phyloP scores from a whole-genome alignment of 352 stramenopile species.

The Pythium angustatum region DNA sequence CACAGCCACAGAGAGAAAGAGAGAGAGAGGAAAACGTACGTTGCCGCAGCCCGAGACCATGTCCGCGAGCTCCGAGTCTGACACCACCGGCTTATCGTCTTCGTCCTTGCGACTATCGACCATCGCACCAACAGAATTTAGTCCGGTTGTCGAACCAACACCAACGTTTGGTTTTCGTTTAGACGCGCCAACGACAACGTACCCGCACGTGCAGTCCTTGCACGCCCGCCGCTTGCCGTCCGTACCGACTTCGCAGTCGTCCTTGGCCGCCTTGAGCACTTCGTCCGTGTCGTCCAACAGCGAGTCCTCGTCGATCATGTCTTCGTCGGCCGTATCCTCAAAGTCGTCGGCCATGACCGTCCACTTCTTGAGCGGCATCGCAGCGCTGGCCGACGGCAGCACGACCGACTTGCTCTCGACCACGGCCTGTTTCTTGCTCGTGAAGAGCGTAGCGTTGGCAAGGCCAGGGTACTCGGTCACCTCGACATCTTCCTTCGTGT shows the following conservation, averaged over 20 bases:
- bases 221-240: slow-evolving; percentile 92
- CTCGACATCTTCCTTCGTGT: slow-evolving; percentile 37
- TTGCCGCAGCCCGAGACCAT: slow-evolving; percentile 86
- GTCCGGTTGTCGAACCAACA: neutral
- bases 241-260: slow-evolving; percentile 76
- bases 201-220: slow-evolving; percentile 98
- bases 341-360: slow-evolving; percentile 70
- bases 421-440: slow-evolving; percentile 66
- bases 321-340: slow-evolving; percentile 41
- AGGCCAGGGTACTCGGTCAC: slow-evolving; percentile 49
- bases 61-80: slow-evolving; percentile 67
- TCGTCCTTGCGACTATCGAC: slow-evolving; percentile 60
- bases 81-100: slow-evolving; percentile 71
- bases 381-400: slow-evolving; percentile 50
- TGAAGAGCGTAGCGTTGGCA: slow-evolving; percentile 42
- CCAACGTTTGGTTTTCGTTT: neutral
- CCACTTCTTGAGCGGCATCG: slow-evolving; percentile 58
- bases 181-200: too few species aligned
- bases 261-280: slow-evolving; percentile 68
- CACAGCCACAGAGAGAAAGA: neutral
- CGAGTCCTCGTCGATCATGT: slow-evolving; percentile 85
- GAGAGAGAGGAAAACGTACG: slow-evolving; percentile 36
- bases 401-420: slow-evolving; percentile 43
- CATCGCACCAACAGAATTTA: neutral
- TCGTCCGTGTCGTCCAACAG: slow-evolving; percentile 84